These are phyloP conservation scores for Fusarium mangiferae DNA, from an alignment of 2,329 filamentous ascomycete species.

Conservation along the genomic window DNA sequence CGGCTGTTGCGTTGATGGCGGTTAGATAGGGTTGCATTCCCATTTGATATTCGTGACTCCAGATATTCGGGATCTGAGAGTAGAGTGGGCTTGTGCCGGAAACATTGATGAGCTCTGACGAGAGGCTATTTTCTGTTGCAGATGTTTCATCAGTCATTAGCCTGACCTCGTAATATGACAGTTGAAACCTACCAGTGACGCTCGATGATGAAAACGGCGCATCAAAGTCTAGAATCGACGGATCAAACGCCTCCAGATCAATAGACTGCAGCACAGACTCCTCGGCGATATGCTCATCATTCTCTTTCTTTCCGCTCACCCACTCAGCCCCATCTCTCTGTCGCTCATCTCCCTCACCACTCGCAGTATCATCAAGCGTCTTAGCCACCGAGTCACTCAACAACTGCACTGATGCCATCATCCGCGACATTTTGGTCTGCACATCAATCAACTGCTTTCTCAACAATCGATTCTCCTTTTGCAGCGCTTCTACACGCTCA, in stretches of 20 bases:
- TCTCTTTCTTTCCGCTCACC: fast-evolving
- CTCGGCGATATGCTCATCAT: neutral
- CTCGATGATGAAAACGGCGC: neutral
- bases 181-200: neutral
- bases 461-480: constrained; percentile 42
- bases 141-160: neutral
- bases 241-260: neutral
- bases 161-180: fast-evolving
- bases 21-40: constrained; percentile 42
- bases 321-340: neutral
- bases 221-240: constrained; percentile 5
- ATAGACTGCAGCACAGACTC: neutral
- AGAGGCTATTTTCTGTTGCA: neutral
- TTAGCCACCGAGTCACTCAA: constrained; percentile 40
- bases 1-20: constrained; percentile 38
- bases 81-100: constrained; percentile 30
- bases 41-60: constrained; percentile 47
- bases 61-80: constrained; percentile 46
- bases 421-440: constrained; percentile 39
- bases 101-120: constrained; percentile 11
- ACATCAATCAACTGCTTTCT: constrained; percentile 46
- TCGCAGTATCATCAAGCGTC: constrained; percentile 36
- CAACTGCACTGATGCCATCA: constrained; percentile 41
- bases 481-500: constrained; percentile 39
- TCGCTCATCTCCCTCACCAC: neutral